These are phyloP conservation scores for Haplosporangium sp. DNA, from an alignment of 371 early-diverging fungal genomes.

Conservation along the genomic window DNA sequence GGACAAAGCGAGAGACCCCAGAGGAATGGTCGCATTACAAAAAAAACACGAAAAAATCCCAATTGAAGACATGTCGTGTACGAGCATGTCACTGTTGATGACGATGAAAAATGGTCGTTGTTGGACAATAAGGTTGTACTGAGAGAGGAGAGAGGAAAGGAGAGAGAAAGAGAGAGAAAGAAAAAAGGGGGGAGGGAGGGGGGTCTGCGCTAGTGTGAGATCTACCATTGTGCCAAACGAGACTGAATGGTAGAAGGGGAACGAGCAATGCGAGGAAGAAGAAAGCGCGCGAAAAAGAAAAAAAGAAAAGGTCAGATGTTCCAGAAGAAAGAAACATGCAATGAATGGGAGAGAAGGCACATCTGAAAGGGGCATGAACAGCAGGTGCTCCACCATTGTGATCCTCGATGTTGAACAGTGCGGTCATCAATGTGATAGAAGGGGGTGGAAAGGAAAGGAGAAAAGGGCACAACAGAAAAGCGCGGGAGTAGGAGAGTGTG, in stretches of 20 bases:
- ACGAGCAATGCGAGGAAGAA: no score
- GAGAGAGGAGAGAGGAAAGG: neutral
- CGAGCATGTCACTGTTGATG: no score
- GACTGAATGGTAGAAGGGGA: neutral
- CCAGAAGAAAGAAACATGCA: no score
- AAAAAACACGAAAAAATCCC: no score
- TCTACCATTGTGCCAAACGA: no score
- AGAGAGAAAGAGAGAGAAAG: neutral
- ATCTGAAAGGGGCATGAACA: neutral
- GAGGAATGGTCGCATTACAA: no score
- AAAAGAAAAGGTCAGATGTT: neutral
- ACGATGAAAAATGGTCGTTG: neutral
- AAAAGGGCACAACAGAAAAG: neutral
- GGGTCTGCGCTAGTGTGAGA: neutral
- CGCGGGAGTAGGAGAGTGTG: neutral
- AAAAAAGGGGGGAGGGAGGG: neutral
- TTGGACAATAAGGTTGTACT: neutral
- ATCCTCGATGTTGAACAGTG: neutral
- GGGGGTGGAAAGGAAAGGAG: slow-evolving; percentile 4
- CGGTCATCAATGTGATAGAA: neutral
- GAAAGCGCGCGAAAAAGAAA: neutral
- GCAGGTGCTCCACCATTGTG: neutral
- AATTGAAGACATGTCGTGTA: no score
- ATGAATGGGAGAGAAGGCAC: neutral
- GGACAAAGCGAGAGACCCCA: neutral